A percentile compares a stretch with the other conserved stretches of the same genome.
phyloP scores from a whole-genome alignment of 169 alveolate species.

The Plasmodium inui region DNA sequence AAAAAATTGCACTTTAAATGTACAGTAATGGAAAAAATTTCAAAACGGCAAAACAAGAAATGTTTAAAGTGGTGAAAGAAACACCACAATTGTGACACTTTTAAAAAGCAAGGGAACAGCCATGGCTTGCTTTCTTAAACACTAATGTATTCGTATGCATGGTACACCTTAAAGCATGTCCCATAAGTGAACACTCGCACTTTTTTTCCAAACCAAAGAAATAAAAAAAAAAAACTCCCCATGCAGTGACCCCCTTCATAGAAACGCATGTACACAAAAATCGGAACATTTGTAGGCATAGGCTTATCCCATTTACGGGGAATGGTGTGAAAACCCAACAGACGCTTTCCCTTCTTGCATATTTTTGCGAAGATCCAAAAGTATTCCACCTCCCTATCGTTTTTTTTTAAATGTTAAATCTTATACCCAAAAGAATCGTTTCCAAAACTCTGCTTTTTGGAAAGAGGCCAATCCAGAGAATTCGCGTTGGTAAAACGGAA shows the following conservation, averaged over 20 bases:
- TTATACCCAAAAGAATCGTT: slow-evolving; percentile 76
- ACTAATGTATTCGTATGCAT: neutral
- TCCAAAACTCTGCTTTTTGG: slow-evolving; percentile 80
- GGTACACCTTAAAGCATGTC: neutral
- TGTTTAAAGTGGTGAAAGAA: neutral
- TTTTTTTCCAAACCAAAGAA: neutral
- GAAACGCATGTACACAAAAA: neutral
- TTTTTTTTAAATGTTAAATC: slow-evolving; percentile 77
- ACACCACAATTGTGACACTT: neutral
- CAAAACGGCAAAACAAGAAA: neutral
- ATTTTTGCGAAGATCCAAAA: neutral
- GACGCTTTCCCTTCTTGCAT: neutral
- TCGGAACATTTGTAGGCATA: neutral
- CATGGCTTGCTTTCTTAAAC: neutral
- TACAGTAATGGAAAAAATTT: neutral
- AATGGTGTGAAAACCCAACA: neutral
- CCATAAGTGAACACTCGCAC: neutral
- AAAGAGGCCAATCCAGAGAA: slow-evolving; percentile 82
- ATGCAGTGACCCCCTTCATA: neutral
- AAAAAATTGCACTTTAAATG: neutral
- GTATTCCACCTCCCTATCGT: neutral
- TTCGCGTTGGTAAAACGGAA: slow-evolving; percentile 78
- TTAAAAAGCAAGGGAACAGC: neutral
- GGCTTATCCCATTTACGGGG: neutral
- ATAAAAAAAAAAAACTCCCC: neutral